A percentile compares a stretch with the other conserved stretches of the same genome.
These are phyloP conservation scores for Rosellinia necatrix DNA, from an alignment of 2,329 filamentous ascomycete species.

Conservation along the genomic window DNA sequence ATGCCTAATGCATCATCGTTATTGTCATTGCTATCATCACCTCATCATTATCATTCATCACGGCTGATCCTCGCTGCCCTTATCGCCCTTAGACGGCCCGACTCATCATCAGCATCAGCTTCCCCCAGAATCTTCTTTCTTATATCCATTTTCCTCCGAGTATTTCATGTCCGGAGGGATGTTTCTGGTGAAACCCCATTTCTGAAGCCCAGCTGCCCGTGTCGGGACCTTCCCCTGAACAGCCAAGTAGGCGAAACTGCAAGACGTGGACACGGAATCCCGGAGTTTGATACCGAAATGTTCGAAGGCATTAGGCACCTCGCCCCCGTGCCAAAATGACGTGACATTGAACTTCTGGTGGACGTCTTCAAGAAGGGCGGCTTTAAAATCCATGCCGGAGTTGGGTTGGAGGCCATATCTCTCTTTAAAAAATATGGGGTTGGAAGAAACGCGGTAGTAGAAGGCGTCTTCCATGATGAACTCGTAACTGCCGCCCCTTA, in stretches of 20 bases:
- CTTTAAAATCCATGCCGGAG: constrained; percentile 14
- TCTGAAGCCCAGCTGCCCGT: neutral
- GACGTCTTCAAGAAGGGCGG: constrained; percentile 10
- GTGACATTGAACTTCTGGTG: neutral
- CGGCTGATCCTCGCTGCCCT: too few species aligned
- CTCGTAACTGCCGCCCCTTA: neutral
- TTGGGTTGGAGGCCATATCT: neutral
- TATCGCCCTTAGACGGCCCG: too few species aligned
- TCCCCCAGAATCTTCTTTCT: neutral
- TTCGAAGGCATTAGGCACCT: constrained; percentile 7
- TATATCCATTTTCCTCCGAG: neutral
- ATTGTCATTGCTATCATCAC: too few species aligned
- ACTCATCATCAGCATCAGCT: too few species aligned
- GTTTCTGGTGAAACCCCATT: neutral
- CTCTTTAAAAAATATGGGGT: neutral
- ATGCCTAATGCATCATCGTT: too few species aligned
- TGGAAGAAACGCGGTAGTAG: neutral
- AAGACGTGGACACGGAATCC: constrained; percentile 2
- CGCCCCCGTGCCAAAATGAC: constrained; percentile 9
- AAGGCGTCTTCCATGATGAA: constrained; percentile 13
- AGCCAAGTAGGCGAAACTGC: neutral
- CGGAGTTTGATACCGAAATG: neutral
- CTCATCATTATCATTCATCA: too few species aligned
- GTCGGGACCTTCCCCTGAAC: neutral
- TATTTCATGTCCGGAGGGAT: neutral